A percentile compares a stretch with the other conserved stretches of the same genome.
Conservation (phyloP, 495 filamentous ascomycete genomes). For the Xylaria curta region DNA sequence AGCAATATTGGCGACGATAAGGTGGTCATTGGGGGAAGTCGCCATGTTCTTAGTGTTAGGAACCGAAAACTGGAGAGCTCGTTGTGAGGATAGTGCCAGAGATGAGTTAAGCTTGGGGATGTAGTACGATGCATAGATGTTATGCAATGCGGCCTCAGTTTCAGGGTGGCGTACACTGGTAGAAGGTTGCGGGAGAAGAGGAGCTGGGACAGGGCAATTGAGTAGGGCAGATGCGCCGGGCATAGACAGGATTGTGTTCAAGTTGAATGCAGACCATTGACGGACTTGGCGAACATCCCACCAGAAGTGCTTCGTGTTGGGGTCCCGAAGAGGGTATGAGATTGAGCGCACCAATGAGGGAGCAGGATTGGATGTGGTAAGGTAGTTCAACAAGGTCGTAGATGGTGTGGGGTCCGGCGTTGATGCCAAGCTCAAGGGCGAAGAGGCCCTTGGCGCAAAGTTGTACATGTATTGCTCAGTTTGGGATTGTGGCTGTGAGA, state of each 20-base stretch:
- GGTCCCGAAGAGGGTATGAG: conserved; percentile 70
- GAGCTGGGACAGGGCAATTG: conserved; percentile 66
- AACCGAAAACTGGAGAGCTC: conserved; percentile 64
- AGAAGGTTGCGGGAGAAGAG: conserved; percentile 66
- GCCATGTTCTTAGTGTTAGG: conserved; percentile 57
- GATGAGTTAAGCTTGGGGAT: conserved; percentile 81
- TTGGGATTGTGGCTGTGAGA: conserved; percentile 43
- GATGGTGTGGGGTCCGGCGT: conserved; percentile 55
- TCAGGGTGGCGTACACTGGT: conserved; percentile 68
- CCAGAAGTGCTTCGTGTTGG: conserved; percentile 84
- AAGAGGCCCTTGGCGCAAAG: conserved; percentile 53
- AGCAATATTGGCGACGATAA: conserved; percentile 68
- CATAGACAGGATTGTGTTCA: conserved; percentile 73
- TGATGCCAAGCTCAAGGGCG: conserved; percentile 56
- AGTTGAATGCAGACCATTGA: conserved; percentile 78
- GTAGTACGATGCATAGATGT: conserved; percentile 72
- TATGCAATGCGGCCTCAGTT: conserved; percentile 73
- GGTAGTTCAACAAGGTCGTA: conserved; percentile 76
- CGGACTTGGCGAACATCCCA: conserved; percentile 91
- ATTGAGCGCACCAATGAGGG: conserved; percentile 83
- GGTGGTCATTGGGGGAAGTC: conserved; percentile 60
- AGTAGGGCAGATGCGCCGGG: conserved; percentile 76
- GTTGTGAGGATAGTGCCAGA: conserved; percentile 68
- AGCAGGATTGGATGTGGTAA: conserved; percentile 79
- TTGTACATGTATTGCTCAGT: conserved; percentile 54